phyloP scores from a whole-genome alignment of 768 basidiomycete species.

The Phanerodontia chrysosporium region DNA sequence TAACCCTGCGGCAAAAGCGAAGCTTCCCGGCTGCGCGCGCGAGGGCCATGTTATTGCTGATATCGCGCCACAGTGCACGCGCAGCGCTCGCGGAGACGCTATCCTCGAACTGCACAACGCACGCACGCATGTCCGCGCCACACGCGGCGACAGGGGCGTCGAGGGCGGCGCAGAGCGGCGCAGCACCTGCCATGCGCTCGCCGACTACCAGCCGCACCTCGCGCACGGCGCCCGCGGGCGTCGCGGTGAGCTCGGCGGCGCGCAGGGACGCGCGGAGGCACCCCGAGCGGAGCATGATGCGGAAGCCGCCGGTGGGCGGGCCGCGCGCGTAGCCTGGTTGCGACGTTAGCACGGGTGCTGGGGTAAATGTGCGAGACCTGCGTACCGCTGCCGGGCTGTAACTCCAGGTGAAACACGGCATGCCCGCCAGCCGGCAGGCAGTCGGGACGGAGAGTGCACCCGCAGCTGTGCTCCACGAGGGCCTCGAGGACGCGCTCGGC shows the following conservation, averaged over 20 bases:
- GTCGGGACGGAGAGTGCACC: not conserved
- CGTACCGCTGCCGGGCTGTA: not conserved
- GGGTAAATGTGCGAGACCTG: not conserved
- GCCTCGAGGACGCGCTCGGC: not conserved
- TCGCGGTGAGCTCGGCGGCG: not conserved
- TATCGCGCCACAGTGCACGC: not conserved
- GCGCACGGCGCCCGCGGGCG: not conserved
- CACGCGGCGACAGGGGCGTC: not conserved
- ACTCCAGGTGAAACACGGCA: not conserved
- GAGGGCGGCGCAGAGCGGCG: not conserved
- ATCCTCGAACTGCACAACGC: not conserved
- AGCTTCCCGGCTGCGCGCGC: not conserved
- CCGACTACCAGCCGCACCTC: not conserved
- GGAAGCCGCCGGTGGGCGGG: not conserved
- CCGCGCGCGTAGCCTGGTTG: too few species aligned
- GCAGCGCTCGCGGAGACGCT: not conserved
- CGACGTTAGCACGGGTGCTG: too few species aligned
- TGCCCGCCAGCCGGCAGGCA: not conserved
- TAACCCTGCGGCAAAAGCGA: not conserved
- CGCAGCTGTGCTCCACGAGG: not conserved
- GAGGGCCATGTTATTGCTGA: not conserved
- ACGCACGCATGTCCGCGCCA: not conserved
- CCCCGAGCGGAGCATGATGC: not conserved
- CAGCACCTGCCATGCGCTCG: not conserved
- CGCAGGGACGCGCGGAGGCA: not conserved